Percentiles rank a stretch among this genome's conserved stretches.
These are phyloP conservation scores for Durusdinium trenchii DNA, from an alignment of 73 alveolate genomes.

Conservation along the genomic window DNA sequence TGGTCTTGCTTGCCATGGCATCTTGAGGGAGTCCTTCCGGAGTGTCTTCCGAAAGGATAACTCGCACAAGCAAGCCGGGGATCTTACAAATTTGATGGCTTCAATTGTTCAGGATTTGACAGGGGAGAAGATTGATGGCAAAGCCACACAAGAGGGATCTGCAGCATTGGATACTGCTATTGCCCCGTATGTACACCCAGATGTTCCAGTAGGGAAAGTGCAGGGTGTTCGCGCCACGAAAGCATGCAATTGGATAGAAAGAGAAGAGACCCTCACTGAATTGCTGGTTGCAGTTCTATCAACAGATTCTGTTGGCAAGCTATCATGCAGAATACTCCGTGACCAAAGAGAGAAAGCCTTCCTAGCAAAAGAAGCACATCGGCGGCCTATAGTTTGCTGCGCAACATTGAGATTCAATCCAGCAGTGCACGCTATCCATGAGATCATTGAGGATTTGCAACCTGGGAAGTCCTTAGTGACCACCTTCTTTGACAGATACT, in stretches of 20 bases:
- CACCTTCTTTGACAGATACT: background rate
- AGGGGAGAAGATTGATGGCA: background rate
- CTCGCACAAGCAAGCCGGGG: background rate
- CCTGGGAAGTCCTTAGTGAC: too few relatives aligned
- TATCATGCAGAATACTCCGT: too few relatives aligned
- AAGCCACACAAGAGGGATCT: background rate
- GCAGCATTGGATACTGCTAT: background rate
- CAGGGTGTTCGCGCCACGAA: background rate
- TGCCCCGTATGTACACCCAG: background rate
- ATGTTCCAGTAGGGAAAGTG: background rate
- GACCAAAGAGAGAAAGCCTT: too few relatives aligned
- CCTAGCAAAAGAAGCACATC: too few relatives aligned
- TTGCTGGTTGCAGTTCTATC: background rate
- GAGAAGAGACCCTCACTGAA: background rate
- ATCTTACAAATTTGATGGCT: background rate
- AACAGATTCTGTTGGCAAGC: background rate
- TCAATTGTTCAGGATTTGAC: background rate
- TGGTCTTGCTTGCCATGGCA: conserved; percentile 11
- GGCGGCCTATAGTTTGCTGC: too few relatives aligned
- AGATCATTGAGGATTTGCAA: too few relatives aligned
- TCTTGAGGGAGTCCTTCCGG: background rate
- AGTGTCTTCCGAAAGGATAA: background rate
- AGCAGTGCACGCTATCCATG: background rate
- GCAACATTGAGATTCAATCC: background rate
- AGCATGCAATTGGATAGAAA: background rate